A percentile compares a stretch with the other conserved stretches of the same genome.
These are phyloP conservation scores for Physaria fendleri DNA, from an alignment of 345 rosid genomes.

Conservation along the genomic window DNA sequence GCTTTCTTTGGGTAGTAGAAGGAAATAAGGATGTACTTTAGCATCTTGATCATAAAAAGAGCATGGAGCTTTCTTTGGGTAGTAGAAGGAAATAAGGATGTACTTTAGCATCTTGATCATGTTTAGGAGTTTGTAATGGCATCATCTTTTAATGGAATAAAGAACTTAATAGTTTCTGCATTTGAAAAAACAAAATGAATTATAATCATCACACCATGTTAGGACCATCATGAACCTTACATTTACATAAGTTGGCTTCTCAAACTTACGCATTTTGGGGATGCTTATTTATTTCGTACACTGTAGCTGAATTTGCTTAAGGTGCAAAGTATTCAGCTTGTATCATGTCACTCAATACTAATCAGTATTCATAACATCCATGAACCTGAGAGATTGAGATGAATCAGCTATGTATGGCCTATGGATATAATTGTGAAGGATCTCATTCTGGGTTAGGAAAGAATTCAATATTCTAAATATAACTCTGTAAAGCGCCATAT, in stretches of 20 bases:
- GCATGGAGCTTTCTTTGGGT: slow-evolving; percentile 4
- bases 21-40: too few relatives aligned
- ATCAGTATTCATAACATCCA: neutral
- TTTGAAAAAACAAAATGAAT: neutral
- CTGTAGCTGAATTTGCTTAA: slow-evolving; percentile 35
- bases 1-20: neutral
- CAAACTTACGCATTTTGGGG: slow-evolving; percentile 54
- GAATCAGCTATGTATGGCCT: neutral
- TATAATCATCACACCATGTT: too few relatives aligned
- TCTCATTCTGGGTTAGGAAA: too few relatives aligned
- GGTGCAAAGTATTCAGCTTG: slow-evolving; percentile 14
- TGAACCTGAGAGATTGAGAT: neutral
- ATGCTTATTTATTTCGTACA: slow-evolving; percentile 45
- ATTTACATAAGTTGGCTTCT: slow-evolving; percentile 38
- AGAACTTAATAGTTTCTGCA: neutral
- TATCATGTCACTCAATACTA: neutral
- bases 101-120: slow-evolving; percentile 25
- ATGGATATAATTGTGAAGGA: neutral
- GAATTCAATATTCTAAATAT: too few relatives aligned
- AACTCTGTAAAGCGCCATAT: too few relatives aligned
- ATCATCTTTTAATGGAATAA: slow-evolving; percentile 18
- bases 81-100: slow-evolving; percentile 22
- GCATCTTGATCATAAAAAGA: slow-evolving; percentile 27
- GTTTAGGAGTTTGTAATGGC: slow-evolving; percentile 22
- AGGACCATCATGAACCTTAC: slow-evolving; percentile 40